Percentiles rank a stretch among this genome's conserved stretches.
Evolutionary conservation across 2,329 filamentous ascomycete genomes (phyloP).

Genomic region (Stagonosporopsis chrysanthemi): DNA sequence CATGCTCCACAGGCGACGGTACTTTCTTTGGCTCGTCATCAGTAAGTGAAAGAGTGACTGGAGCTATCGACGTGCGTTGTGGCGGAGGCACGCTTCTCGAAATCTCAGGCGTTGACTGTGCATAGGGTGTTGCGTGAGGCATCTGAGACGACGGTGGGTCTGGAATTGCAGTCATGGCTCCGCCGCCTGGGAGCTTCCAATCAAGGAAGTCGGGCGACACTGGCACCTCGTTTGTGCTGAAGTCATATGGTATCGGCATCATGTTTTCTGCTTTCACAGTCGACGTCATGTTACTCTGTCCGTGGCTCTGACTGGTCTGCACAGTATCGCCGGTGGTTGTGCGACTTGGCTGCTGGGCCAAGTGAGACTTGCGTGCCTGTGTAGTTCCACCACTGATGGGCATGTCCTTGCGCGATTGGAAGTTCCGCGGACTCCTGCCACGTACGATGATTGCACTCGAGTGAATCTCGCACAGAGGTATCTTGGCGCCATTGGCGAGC

Average conservation of each 20-base stretch:
- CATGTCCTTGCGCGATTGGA: constrained; percentile 91
- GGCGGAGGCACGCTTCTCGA: constrained; percentile 50
- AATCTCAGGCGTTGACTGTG: constrained; percentile 62
- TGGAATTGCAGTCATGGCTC: constrained; percentile 53
- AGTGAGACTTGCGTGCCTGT: constrained; percentile 71
- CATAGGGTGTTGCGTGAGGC: constrained; percentile 52
- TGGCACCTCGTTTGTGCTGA: constrained; percentile 51
- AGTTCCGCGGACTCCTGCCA: constrained; percentile 91
- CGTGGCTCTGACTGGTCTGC: constrained; percentile 39
- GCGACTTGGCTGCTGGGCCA: constrained; percentile 46
- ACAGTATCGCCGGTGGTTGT: constrained; percentile 48
- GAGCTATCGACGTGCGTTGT: constrained; percentile 53
- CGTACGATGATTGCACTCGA: constrained; percentile 94
- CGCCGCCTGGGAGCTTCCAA: constrained; percentile 53
- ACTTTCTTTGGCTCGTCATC: constrained; percentile 61
- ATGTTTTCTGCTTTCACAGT: constrained; percentile 46
- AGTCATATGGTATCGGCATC: constrained; percentile 52
- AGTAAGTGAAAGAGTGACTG: constrained; percentile 63
- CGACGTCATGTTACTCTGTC: constrained; percentile 32
- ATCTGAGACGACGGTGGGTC: constrained; percentile 48
- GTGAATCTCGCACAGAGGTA: constrained; percentile 80
- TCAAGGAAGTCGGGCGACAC: constrained; percentile 54
- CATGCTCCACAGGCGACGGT: constrained; percentile 44
- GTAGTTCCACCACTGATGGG: constrained; percentile 81
- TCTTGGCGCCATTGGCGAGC: constrained; percentile 81